Percentiles rank a stretch among this genome's conserved stretches.
These are phyloP conservation scores for Digitaria exilis DNA, from an alignment of 202 grass and related monocot species.

Conservation along the genomic window DNA sequence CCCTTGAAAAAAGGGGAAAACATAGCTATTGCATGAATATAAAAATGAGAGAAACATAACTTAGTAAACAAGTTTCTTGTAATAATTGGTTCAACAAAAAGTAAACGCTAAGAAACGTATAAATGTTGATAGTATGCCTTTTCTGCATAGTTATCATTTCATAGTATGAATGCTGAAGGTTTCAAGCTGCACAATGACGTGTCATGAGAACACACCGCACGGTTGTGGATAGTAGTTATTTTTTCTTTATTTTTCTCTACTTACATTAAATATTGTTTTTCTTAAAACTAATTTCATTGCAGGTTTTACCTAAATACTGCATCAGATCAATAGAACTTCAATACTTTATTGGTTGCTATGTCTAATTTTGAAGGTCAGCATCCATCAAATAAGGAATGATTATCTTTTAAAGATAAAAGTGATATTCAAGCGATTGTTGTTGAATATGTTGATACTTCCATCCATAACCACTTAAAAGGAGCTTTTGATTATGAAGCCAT, in stretches of 20 bases:
- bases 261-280: not conserved
- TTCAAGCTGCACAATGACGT: slow-evolving; percentile 27
- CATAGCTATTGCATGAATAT: not conserved
- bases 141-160: not conserved
- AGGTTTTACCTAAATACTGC: not conserved
- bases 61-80: slow-evolving; percentile 26
- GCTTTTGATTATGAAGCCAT: not conserved
- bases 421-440: slow-evolving; percentile 21
- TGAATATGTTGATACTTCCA: slow-evolving; percentile 1
- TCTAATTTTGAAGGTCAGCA: not conserved
- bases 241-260: not conserved
- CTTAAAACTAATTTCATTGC: not conserved
- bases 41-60: slow-evolving; percentile 19
- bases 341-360: not conserved
- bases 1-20: not conserved
- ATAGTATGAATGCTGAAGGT: slow-evolving; percentile 14
- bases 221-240: not conserved
- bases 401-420: not conserved
- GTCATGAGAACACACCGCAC: not conserved
- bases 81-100: slow-evolving; percentile 20
- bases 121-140: not conserved
- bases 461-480: not conserved
- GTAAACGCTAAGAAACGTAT: not conserved
- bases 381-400: not conserved
- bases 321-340: not conserved